Evolutionary conservation across 495 filamentous ascomycete genomes (phyloP), one percentile per base, ranked within the genome.

Genomic region (Penicillium riverlandense): DNA sequence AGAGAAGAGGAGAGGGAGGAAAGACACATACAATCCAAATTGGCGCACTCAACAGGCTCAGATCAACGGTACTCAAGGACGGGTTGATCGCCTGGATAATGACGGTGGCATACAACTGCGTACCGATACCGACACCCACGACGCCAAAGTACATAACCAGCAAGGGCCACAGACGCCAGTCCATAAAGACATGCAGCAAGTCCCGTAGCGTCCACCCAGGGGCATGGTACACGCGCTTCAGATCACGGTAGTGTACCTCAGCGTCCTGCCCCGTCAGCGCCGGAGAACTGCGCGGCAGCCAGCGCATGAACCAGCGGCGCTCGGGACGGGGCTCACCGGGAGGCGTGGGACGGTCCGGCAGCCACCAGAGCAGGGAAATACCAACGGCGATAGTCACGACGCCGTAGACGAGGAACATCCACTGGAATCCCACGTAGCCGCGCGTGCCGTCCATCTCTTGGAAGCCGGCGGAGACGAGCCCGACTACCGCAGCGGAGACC

Each of bases 321-420:
- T 43, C 55, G 13, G 40, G 52, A 32, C 41, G 49, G 11, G 53
- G 39, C 41, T 75, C 64, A 29, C 85, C 86, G 0, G 90, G 88
- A 7, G 81, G 67, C 1, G 79, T 57, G 0, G 89, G 89, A 11
- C 89, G 82, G 47, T 94, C 90, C 2, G 89, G 89, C 16, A 96
- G 66, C 90, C 89, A 96, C 84, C 86, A 95, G 3, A 96, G 74
- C 33, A 95, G 69, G 27, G 62, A 55, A 47, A 92, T 65, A 11
- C 88, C 88, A 10, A 88, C 71, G 11, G 82, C 53, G 10, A 89
- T 72, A 4, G 78, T 84, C 38, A 88, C 71, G 8, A 95, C 63
- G 7, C 90, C 90, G 47, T 89, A 95, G 31, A 96, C 63, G 15
- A 96, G 76, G 59, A 96, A 95, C 90, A 96, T 95, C 90, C 90